phyloP scores from a whole-genome alignment of 352 stramenopile species.

The Phytophthora sp. region DNA sequence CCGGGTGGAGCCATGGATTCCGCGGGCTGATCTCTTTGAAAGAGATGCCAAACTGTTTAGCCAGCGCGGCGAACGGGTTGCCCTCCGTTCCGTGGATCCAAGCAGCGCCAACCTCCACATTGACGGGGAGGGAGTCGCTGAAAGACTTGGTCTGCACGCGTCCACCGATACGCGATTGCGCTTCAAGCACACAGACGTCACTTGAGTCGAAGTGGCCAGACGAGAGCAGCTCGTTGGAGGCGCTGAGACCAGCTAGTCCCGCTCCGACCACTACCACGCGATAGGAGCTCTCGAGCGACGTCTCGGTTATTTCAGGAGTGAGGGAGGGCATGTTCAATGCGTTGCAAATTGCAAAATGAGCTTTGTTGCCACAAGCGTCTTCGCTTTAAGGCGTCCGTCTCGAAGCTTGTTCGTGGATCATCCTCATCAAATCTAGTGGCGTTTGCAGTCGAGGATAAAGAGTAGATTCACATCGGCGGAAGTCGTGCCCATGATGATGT shows the following conservation, averaged over 20 bases:
- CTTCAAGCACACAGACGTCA: slow-evolving; percentile 60
- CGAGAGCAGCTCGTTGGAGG: slow-evolving; percentile 47
- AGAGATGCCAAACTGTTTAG: slow-evolving; percentile 46
- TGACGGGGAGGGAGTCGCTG: slow-evolving; percentile 45
- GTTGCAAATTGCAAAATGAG: slow-evolving; percentile 35
- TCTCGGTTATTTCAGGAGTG: slow-evolving; percentile 12
- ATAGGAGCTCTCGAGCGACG: slow-evolving; percentile 16
- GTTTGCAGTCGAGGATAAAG: background rate
- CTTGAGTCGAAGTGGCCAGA: slow-evolving; percentile 35
- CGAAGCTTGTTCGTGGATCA: too few species aligned
- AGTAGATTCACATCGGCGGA: too few species aligned
- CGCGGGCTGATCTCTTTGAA: slow-evolving; percentile 60
- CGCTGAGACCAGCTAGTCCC: slow-evolving; percentile 53
- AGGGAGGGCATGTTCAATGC: slow-evolving; percentile 24
- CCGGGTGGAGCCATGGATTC: slow-evolving; percentile 68
- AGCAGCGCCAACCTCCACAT: slow-evolving; percentile 61
- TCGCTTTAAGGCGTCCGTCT: too few species aligned
- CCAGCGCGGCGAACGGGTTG: slow-evolving; percentile 52
- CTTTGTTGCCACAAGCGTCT: too few species aligned
- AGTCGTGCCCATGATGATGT: slow-evolving; percentile 26
- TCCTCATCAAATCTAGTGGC: background rate
- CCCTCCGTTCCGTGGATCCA: slow-evolving; percentile 64
- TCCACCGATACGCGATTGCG: slow-evolving; percentile 52
- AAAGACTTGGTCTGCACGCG: slow-evolving; percentile 62
- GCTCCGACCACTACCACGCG: slow-evolving; percentile 62